These are phyloP conservation scores for Ogataea methylovora DNA, from an alignment of 805 yeast species.

Conservation along the genomic window DNA sequence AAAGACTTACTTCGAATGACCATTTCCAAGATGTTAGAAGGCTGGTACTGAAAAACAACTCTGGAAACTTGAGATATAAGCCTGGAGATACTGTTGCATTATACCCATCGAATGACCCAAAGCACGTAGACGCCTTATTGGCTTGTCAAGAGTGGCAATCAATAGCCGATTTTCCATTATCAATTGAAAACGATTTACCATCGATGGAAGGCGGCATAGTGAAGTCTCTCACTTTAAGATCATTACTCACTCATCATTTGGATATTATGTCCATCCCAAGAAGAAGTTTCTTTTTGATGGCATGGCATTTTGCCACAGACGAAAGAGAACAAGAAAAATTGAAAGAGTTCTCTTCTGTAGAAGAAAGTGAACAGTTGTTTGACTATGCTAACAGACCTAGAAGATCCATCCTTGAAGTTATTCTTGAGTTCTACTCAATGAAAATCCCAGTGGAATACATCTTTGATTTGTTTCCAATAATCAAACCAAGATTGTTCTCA, in stretches of 20 bases:
- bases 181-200: constrained; percentile 29
- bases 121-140: constrained; percentile 57
- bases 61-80: constrained; percentile 26
- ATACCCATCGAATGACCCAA: constrained; percentile 64
- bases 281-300: constrained; percentile 66
- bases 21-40: constrained; percentile 91
- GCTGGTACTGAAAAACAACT: constrained; percentile 33
- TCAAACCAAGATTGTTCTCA: constrained; percentile 79
- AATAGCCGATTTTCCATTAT: constrained; percentile 54
- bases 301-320: constrained; percentile 72
- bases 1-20: constrained; percentile 54
- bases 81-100: constrained; percentile 83
- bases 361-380: constrained; percentile 74
- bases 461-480: constrained; percentile 68
- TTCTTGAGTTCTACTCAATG: constrained; percentile 74
- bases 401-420: constrained; percentile 75
- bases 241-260: constrained; percentile 68
- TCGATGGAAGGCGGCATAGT: constrained; percentile 55
- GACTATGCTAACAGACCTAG: constrained; percentile 93
- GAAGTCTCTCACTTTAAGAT: constrained; percentile 56
- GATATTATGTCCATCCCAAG: constrained; percentile 82
- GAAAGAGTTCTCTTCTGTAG: constrained; percentile 61
- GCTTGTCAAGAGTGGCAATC: constrained; percentile 68
- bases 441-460: constrained; percentile 68
- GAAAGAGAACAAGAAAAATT: constrained; percentile 70